phyloP scores from a whole-genome alignment of 352 stramenopile species.

The Elongisporangium undulatum region DNA sequence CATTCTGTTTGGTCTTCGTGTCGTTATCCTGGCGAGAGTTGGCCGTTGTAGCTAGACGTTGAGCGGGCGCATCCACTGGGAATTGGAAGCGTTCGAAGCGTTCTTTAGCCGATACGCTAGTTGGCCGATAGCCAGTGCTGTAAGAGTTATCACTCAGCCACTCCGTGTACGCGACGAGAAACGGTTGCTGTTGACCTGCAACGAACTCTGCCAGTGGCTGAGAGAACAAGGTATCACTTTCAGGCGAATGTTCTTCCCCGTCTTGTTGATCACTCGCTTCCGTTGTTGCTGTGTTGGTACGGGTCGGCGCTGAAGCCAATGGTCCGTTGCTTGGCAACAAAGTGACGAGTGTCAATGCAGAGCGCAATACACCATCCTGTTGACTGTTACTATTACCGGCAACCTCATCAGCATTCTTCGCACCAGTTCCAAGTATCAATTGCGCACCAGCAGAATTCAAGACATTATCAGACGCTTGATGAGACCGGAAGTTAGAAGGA shows the following conservation, averaged over 20 bases:
- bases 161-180: constrained; percentile 68
- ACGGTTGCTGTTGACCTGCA: constrained; percentile 70
- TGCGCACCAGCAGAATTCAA: constrained; percentile 70
- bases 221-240: constrained; percentile 33
- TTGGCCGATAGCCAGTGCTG: constrained; percentile 74
- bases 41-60: constrained; percentile 5
- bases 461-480: constrained; percentile 84
- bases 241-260: neutral
- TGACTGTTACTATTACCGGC: neutral
- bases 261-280: neutral
- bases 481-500: constrained; percentile 78
- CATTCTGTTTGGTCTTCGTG: constrained; percentile 16
- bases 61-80: constrained; percentile 5
- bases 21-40: constrained; percentile 2
- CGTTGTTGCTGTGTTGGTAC: neutral
- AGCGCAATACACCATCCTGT: neutral
- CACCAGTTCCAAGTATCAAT: constrained; percentile 26
- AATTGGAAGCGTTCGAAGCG: constrained; percentile 51
- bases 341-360: neutral
- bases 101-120: constrained; percentile 56
- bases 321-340: neutral
- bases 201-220: constrained; percentile 58
- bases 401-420: constrained; percentile 7
- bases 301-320: neutral
- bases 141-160: constrained; percentile 76